Evolutionary conservation across 768 basidiomycete species (phyloP), one percentile per base, ranked within the genome.

Genomic region (Xerocomellus dryophilus): DNA sequence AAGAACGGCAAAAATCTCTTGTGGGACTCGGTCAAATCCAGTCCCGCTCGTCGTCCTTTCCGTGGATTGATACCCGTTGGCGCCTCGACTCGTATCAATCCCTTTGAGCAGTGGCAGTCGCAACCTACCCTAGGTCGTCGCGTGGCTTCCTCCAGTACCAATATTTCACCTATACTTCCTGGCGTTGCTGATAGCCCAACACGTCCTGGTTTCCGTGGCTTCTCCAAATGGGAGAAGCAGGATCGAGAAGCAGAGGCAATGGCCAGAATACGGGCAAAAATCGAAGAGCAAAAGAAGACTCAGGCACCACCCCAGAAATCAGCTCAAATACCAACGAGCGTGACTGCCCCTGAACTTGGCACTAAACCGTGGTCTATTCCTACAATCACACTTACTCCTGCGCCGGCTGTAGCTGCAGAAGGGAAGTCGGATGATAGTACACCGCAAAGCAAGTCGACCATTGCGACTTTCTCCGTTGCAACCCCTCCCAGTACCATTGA

Each of bases 211-310:
- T 70, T 73, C 3, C 76, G 74, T 59, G 76, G 77, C 18, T 85
- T 83, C 60, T 86, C 87, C 4, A 90, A 89, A 70, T 90, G 87
- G 87, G 90, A 92, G 68, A 91, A 90, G 56, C 89, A 92, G 67
- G 89, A 93, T 60, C 68, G 89, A 29, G 90, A 93, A 62, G 90
- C 90, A 4, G 81, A 81, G 40, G 87, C 88, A 21, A 85, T 92
- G 79, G 80, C 80, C 62, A 85, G 79, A 64, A 81, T 92, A 61
- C 76, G 89, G 45, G 81, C 68, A 65, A 76, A 71, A 73, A 71
- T 73, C 29, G 76, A 78, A 62, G 74, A 76, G 48, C 71, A 70
- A 62, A 75, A 76, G 64, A 76, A 77, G 55, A 67, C 66, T 57
- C 71, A 71, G 34, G 66, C 61, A 38, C 66, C 62, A 0, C 70